Base-by-base conservation (phyloP, 805 yeast genomes). In the Candida nitratophila region DNA sequence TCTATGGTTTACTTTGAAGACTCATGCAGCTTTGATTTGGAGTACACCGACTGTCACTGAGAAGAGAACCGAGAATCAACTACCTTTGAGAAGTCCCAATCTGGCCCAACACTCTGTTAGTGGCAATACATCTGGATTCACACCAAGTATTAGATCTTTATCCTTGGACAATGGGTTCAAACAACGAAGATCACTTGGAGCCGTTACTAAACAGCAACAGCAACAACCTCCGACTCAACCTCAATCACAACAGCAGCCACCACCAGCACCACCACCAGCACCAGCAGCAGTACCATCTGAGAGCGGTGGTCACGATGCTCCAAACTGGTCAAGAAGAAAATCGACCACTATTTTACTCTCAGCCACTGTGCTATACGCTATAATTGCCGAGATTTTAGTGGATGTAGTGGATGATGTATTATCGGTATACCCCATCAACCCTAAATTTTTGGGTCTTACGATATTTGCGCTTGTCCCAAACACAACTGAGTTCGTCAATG, bases 21-120 rank as follows among this genome's bases (percentile, higher is more conserved):
- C 98, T 0, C 99, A 93, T 64, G 99, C 99, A 0, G 91, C 96
- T 1, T 70, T 89, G 66, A 93, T 93, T 50, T 93, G 99, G 99
- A 86, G 87, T 39, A 76, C 81, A 1, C 81, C 83, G 3, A 73
- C 74, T 7, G 60, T 66, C 14, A 57, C 66, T 2, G 76, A 73
- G 42, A 60, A 60, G 44, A 53, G 51, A 37, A 14, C 40, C 6
- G 57, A 55, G 12, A 16, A 8, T 16, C 19, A 32, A n/a, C n/a
- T n/a, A 16, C 5, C 20, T 19, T 6, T 8, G 11, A 15, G 8
- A 16, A 27, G 33, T 39, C 24, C 39, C 29, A 34, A 20, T 10
- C 41, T 44, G 10, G 26, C 35, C 0, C 40, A 46, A 2, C 62
- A 59, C 33, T 44, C 47, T 8, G 30, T 27, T n/a, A 49, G 40